Conservation (phyloP, 352 stramenopile species). For the Blastocystis sp. region DNA sequence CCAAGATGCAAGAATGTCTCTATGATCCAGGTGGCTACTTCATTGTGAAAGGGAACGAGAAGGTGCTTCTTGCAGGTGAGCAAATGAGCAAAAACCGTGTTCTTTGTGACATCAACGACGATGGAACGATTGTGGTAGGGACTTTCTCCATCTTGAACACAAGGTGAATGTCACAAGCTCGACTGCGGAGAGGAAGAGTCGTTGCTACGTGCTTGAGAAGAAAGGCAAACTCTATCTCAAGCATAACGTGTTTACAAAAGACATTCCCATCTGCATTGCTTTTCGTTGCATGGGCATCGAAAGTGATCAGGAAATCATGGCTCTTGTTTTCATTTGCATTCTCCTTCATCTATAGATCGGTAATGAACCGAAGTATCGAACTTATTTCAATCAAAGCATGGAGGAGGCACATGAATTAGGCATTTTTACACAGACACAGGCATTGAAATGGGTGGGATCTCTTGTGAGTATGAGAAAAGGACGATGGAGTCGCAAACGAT, state of each 20-base stretch:
- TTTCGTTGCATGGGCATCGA: constrained; percentile 95
- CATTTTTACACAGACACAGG: constrained; percentile 84
- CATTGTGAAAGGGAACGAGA: constrained; percentile 93
- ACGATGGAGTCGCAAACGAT: constrained; percentile 60
- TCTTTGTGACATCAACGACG: constrained; percentile 91
- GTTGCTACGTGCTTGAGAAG: constrained; percentile 91
- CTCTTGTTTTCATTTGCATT: constrained; percentile 70
- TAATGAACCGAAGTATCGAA: constrained; percentile 83
- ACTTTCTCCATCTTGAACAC: constrained; percentile 67
- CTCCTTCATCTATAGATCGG: constrained; percentile 68
- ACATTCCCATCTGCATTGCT: constrained; percentile 64
- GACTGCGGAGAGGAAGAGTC: constrained; percentile 94
- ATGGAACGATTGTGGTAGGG: constrained; percentile 59
- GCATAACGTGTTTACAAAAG: constrained; percentile 84
- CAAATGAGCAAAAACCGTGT: constrained; percentile 98
- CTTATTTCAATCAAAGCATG: constrained; percentile 85
- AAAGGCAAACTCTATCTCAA: constrained; percentile 93
- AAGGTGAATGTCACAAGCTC: constrained; percentile 91
- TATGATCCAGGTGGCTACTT: constrained; percentile 99
- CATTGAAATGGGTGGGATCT: constrained; percentile 34
- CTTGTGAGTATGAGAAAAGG: constrained; percentile 60
- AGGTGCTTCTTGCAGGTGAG: constrained; percentile 98
- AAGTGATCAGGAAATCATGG: constrained; percentile 95
- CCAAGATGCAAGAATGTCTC: constrained; percentile 93
- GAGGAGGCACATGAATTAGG: constrained; percentile 88